Evolutionary conservation across 2,329 filamentous ascomycete genomes (phyloP).

Genomic region (Ophiocordyceps camponoti-leonardi): DNA sequence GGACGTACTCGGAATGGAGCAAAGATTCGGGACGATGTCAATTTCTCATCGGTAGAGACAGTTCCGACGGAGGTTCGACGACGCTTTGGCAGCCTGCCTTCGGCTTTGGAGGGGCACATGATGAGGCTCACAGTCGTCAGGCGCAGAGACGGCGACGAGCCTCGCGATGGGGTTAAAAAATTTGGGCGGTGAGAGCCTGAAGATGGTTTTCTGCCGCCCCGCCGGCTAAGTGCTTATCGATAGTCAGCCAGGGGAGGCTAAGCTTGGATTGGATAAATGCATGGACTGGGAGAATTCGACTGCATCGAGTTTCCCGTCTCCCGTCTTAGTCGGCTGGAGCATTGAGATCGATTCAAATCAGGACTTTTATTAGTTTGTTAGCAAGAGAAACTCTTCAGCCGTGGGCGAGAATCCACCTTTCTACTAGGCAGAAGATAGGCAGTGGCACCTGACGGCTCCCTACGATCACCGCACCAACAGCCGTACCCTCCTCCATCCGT

Average conservation of each 20-base stretch:
- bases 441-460: too few species aligned
- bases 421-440: too few species aligned
- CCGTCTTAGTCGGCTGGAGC: not conserved
- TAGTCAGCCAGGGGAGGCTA: not conserved
- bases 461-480: too few species aligned
- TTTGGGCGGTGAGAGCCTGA: constrained; percentile 9
- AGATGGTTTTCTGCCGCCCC: constrained; percentile 7
- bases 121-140: constrained; percentile 3
- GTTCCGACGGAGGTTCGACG: constrained; percentile 41
- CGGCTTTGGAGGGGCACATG: constrained; percentile 41
- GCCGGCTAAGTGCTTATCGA: not conserved
- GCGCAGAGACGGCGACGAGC: not conserved
- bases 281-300: not conserved
- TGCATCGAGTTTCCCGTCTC: too few species aligned
- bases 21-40: constrained; percentile 61
- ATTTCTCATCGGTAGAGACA: constrained; percentile 18
- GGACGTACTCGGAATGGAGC: constrained; percentile 70
- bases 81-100: constrained; percentile 55
- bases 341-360: not conserved
- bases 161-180: constrained; percentile 4
- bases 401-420: too few species aligned
- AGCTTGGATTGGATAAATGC: not conserved
- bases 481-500: not conserved
- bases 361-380: too few species aligned
- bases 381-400: too few species aligned